phyloP scores from a whole-genome alignment of 495 filamentous ascomycete species.

The Bacidia gigantensis region DNA sequence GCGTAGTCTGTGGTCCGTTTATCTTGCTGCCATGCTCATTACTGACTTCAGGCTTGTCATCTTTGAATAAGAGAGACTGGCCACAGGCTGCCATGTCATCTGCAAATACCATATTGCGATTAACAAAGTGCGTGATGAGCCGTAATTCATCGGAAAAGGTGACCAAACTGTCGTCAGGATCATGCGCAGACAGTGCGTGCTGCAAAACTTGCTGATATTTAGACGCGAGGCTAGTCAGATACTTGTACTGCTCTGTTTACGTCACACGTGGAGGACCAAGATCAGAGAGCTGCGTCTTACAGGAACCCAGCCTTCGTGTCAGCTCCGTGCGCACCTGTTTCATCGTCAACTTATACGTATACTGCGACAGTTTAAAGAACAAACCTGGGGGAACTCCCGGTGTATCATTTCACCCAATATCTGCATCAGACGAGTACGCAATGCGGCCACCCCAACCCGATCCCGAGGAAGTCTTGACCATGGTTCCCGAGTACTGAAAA shows the following conservation, averaged over 20 bases:
- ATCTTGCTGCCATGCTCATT: no score
- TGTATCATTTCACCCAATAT: constrained; percentile 34
- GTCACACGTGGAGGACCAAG: constrained; percentile 35
- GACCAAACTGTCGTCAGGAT: constrained; percentile 30
- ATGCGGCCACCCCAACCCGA: constrained; percentile 34
- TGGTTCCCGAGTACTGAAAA: constrained; percentile 17
- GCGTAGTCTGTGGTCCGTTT: not conserved
- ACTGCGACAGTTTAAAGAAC: no score
- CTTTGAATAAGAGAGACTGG: constrained; percentile 27
- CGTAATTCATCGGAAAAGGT: constrained; percentile 19
- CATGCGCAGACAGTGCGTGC: constrained; percentile 30
- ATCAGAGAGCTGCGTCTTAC: constrained; percentile 17
- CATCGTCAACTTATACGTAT: not conserved
- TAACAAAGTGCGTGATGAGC: constrained; percentile 33
- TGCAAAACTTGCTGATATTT: constrained; percentile 30
- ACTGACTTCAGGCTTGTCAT: no score
- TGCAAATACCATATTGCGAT: constrained; percentile 29
- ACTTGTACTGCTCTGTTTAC: constrained; percentile 28
- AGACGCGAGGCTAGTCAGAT: constrained; percentile 29
- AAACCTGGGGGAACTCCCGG: constrained; percentile 36
- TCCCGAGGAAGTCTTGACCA: constrained; percentile 36
- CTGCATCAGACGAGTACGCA: constrained; percentile 31
- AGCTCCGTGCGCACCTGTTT: no score
- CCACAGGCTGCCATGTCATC: constrained; percentile 26
- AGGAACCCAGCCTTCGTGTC: constrained; percentile 23